Conservation (phyloP, 2,329 filamentous ascomycete species). For the Aspergillus caelatus region DNA sequence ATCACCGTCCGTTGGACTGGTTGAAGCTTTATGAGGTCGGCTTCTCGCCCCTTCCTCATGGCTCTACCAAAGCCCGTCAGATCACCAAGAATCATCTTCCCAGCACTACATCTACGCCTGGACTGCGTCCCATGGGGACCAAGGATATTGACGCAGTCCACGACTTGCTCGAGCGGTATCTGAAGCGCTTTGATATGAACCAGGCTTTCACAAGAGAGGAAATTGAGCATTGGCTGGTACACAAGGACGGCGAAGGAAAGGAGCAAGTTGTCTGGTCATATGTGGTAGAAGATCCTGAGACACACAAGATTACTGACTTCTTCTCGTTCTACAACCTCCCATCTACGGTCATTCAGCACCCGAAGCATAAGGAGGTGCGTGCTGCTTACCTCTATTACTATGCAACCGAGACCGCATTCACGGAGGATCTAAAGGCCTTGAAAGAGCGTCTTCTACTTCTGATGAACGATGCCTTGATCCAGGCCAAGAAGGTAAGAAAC, state of each 20-base stretch:
- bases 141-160: conserved; percentile 78
- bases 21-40: conserved; percentile 92
- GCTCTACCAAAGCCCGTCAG: conserved; percentile 84
- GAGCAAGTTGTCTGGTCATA: conserved; percentile 94
- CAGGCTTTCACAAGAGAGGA: conserved; percentile 81
- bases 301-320: conserved; percentile 89
- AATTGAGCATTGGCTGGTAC: conserved; percentile 82
- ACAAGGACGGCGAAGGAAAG: conserved; percentile 63
- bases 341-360: conserved; percentile 83
- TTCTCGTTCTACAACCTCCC: conserved; percentile 96
- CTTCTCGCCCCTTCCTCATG: conserved; percentile 83
- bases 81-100: conserved; percentile 84
- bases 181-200: conserved; percentile 78
- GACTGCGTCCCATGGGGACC: conserved; percentile 76
- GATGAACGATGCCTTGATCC: conserved; percentile 80
- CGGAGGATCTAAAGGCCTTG: conserved; percentile 57
- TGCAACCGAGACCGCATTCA: conserved; percentile 77
- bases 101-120: conserved; percentile 69
- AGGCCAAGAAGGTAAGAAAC: conserved; percentile 71
- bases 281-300: conserved; percentile 74
- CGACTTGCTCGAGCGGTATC: conserved; percentile 74
- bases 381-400: conserved; percentile 99
- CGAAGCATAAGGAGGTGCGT: conserved; percentile 75
- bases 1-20: conserved; percentile 92
- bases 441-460: conserved; percentile 80